Percentiles rank a stretch among this genome's conserved stretches.
phyloP scores from a whole-genome alignment of 225 moss, liverwort and hornwort genomes.

The Sphagnum contortum region DNA sequence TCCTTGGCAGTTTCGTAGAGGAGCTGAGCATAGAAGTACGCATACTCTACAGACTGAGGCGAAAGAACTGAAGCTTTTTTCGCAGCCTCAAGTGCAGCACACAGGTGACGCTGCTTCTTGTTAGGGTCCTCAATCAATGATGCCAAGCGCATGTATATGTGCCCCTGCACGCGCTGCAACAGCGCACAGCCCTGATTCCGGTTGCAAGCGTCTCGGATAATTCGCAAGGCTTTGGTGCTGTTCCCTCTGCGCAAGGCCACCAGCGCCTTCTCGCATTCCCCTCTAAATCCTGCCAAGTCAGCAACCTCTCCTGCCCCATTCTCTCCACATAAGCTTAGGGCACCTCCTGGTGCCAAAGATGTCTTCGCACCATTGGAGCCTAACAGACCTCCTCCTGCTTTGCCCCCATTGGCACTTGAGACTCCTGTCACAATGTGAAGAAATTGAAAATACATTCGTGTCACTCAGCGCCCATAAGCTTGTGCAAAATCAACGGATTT shows the following conservation, averaged over 20 bases:
- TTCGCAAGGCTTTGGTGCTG: slow-evolving; percentile 25
- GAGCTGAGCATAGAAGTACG: slow-evolving; percentile 32
- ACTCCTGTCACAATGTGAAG: too few species aligned
- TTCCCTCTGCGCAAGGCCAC: slow-evolving; percentile 38
- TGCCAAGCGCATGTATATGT: slow-evolving; percentile 37
- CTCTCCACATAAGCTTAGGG: too few species aligned
- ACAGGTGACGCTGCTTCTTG: slow-evolving; percentile 22
- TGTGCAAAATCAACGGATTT: too few species aligned
- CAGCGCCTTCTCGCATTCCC: slow-evolving; percentile 35
- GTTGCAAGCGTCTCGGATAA: slow-evolving; percentile 24
- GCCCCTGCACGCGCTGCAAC: slow-evolving; percentile 39
- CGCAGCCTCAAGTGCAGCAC: slow-evolving; percentile 30
- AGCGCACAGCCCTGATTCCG: slow-evolving; percentile 23
- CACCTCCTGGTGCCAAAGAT: too few species aligned
- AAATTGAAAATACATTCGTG: too few species aligned
- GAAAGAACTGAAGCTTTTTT: slow-evolving; percentile 19
- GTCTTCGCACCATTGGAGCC: too few species aligned
- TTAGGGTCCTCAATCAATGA: slow-evolving; percentile 26
- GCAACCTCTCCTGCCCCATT: slow-evolving; percentile 15
- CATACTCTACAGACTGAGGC: slow-evolving; percentile 30
- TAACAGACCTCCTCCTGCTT: too few species aligned
- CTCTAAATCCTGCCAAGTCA: slow-evolving; percentile 9
- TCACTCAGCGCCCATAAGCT: too few species aligned
- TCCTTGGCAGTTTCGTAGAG: slow-evolving; percentile 34
- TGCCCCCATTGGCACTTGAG: too few species aligned